A percentile compares a stretch with the other conserved stretches of the same genome.
Evolutionary conservation across 164 flowering plant genomes (phyloP).

Genomic region (Vitis vinifera): DNA sequence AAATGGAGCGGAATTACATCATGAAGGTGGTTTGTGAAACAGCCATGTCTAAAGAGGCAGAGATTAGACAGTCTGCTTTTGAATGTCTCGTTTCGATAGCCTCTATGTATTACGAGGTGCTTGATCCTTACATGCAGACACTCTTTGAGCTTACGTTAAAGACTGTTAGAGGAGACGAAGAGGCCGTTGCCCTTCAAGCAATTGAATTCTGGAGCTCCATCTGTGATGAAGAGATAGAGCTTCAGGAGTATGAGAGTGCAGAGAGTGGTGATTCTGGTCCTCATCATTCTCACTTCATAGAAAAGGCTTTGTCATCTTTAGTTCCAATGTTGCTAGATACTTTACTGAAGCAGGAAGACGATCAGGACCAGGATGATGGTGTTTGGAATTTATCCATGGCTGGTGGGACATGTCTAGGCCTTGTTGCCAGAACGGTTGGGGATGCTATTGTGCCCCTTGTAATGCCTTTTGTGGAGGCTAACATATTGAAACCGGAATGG

Average conservation of each 20-base stretch:
- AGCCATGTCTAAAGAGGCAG: constrained; percentile 54
- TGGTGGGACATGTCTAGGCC: constrained; percentile 82
- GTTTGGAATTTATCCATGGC: constrained; percentile 89
- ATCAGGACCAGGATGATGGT: constrained; percentile 79
- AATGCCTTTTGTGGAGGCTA: constrained; percentile 78
- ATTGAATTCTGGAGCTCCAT: constrained; percentile 90
- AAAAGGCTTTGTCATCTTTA: constrained; percentile 63
- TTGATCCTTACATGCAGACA: constrained; percentile 74
- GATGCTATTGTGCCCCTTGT: constrained; percentile 73
- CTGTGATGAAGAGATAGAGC: constrained; percentile 81
- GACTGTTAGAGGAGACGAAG: constrained; percentile 74
- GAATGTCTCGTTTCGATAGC: constrained; percentile 84
- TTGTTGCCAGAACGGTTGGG: constrained; percentile 79
- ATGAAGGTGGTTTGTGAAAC: constrained; percentile 84
- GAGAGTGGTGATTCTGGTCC: constrained; percentile 48
- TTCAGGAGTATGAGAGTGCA: constrained; percentile 51
- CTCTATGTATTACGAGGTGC: constrained; percentile 68
- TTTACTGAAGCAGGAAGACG: constrained; percentile 78
- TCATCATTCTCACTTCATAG: constrained; percentile 58
- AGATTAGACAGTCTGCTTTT: constrained; percentile 77
- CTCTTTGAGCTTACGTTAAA: constrained; percentile 73
- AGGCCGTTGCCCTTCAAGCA: constrained; percentile 84
- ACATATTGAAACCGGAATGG: constrained; percentile 71
- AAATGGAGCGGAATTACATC: constrained; percentile 77
- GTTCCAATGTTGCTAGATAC: constrained; percentile 81